Evolutionary conservation across 1,139 yeast genomes (phyloP).

Genomic region (Taphrina confusa): DNA sequence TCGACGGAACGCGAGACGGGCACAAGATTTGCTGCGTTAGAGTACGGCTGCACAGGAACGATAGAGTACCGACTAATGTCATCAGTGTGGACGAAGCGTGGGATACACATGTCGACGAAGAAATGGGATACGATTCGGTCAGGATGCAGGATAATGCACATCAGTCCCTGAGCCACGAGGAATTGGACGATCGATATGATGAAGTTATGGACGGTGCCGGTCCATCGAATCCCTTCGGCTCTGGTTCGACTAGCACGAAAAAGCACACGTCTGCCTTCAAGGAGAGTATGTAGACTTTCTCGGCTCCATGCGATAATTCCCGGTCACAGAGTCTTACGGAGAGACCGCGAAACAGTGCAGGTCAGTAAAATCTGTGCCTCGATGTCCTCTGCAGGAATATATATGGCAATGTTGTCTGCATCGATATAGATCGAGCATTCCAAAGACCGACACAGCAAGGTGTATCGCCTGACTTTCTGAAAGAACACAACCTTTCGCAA

Average conservation of each 20-base stretch:
- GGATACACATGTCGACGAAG: slow-evolving; percentile 33
- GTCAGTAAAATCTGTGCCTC: too few relatives aligned
- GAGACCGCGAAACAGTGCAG: too few relatives aligned
- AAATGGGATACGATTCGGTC: slow-evolving; percentile 25
- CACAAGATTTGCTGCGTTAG: slow-evolving; percentile 31
- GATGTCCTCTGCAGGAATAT: too few relatives aligned
- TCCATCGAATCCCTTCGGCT: slow-evolving; percentile 23
- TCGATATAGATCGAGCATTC: too few relatives aligned
- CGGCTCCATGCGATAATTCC: too few relatives aligned
- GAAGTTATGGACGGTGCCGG: slow-evolving; percentile 32
- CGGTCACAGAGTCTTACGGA: too few relatives aligned
- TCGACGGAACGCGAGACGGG: slow-evolving; percentile 23
- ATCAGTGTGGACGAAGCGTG: slow-evolving; percentile 32
- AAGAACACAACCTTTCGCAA: too few relatives aligned
- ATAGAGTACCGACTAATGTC: neutral
- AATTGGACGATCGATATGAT: slow-evolving; percentile 28
- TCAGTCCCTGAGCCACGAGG: slow-evolving; percentile 19
- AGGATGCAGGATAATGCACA: slow-evolving; percentile 11
- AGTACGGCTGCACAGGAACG: slow-evolving; percentile 3
- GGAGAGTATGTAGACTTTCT: slow-evolving; percentile 21
- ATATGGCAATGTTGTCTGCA: too few relatives aligned
- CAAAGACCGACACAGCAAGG: too few relatives aligned
- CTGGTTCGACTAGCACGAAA: slow-evolving; percentile 7
- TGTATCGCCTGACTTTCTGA: too few relatives aligned
- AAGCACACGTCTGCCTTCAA: slow-evolving; percentile 28